These are phyloP conservation scores for Acacia acuminata DNA, from an alignment of 306 rosid species.

Conservation along the genomic window DNA sequence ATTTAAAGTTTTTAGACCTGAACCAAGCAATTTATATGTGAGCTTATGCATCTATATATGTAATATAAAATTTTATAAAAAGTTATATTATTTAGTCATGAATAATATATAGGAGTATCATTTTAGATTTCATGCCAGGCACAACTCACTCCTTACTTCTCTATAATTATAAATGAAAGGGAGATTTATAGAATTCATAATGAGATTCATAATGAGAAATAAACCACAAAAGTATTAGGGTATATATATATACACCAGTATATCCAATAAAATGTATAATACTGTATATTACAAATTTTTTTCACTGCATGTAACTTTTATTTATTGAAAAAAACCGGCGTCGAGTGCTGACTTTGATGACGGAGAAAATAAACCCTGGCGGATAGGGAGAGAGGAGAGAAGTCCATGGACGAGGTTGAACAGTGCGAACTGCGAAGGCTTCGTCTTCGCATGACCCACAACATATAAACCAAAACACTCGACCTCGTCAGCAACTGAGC, in stretches of 20 bases:
- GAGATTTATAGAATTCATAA: neutral
- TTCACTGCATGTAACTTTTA: too few relatives aligned
- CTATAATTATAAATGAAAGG: neutral
- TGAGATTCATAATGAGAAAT: too few relatives aligned
- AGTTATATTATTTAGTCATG: neutral
- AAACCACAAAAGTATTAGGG: neutral
- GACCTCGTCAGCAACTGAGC: neutral
- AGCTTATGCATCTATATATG: neutral
- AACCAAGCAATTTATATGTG: too few relatives aligned
- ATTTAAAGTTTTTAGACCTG: too few relatives aligned
- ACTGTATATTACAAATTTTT: too few relatives aligned
- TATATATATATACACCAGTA: too few relatives aligned
- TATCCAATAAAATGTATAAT: too few relatives aligned
- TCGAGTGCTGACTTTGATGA: neutral
- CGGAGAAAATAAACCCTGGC: conserved; percentile 2
- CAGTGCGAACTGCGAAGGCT: neutral
- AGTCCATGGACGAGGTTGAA: neutral
- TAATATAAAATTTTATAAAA: too few relatives aligned
- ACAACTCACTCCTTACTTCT: neutral
- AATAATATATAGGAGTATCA: neutral
- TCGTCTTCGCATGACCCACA: neutral
- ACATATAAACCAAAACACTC: neutral
- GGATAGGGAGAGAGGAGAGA: neutral
- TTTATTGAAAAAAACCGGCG: neutral
- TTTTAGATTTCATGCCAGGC: neutral